Evolutionary conservation across 2,329 filamentous ascomycete species (phyloP).

Genomic region (Ascochyta koolunga): DNA sequence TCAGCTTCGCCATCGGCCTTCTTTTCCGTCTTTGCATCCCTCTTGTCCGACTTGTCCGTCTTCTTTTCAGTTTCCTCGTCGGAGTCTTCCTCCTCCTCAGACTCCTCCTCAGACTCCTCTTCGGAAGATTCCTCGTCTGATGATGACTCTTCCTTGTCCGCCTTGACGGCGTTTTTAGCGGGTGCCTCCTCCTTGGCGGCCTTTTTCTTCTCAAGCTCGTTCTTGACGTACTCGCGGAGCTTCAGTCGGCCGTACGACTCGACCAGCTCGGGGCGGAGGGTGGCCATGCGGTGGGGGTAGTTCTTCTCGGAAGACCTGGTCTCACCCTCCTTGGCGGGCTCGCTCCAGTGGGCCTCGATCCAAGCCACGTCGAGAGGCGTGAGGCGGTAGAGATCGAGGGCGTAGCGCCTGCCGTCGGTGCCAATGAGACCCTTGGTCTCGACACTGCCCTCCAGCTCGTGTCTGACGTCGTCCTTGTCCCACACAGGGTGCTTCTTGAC

Average conservation of each 20-base stretch:
- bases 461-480: slow-evolving; percentile 92
- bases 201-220: slow-evolving; percentile 64
- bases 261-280: slow-evolving; percentile 86
- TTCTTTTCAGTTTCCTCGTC: slow-evolving; percentile 23
- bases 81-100: slow-evolving; percentile 60
- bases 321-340: slow-evolving; percentile 52
- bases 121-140: slow-evolving; percentile 25
- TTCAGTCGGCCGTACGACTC: slow-evolving; percentile 84
- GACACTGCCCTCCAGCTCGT: slow-evolving; percentile 92
- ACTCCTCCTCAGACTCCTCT: slow-evolving; percentile 38
- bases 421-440: slow-evolving; percentile 98
- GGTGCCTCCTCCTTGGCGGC: slow-evolving; percentile 44
- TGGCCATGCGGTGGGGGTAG: slow-evolving; percentile 97
- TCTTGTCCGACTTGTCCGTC: slow-evolving; percentile 24
- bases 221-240: slow-evolving; percentile 86
- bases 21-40: slow-evolving; percentile 27
- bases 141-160: slow-evolving; percentile 45
- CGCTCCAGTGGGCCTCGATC: slow-evolving; percentile 75
- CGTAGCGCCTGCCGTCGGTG: slow-evolving; percentile 95
- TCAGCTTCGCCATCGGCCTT: slow-evolving; percentile 20
- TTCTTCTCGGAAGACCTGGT: slow-evolving; percentile 56
- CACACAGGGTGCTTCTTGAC: slow-evolving; percentile 96
- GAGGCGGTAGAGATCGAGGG: slow-evolving; percentile 94
- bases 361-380: slow-evolving; percentile 90
- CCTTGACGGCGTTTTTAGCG: slow-evolving; percentile 46